Percentiles rank a stretch among this genome's conserved stretches.
These are phyloP conservation scores for Mycena indigotica DNA, from an alignment of 768 basidiomycete genomes.

Conservation along the genomic window DNA sequence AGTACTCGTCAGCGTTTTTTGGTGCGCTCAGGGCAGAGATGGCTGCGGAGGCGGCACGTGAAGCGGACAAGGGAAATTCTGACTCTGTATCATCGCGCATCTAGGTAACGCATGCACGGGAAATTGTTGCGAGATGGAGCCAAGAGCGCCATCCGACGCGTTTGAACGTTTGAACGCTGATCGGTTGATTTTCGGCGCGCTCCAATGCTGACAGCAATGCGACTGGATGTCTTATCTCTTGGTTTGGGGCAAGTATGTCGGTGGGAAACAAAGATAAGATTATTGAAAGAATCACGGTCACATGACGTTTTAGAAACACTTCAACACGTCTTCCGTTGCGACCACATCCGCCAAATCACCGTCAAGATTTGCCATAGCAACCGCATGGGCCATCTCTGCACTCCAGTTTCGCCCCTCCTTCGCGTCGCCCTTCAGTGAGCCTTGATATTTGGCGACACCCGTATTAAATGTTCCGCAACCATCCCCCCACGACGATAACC, in stretches of 20 bases:
- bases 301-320: not conserved
- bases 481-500: conserved; percentile 16
- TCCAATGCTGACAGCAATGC: too few relatives aligned
- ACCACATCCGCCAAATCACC: conserved; percentile 18
- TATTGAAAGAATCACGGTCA: not conserved
- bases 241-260: too few relatives aligned
- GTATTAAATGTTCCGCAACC: conserved; percentile 10
- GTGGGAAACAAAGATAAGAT: too few relatives aligned
- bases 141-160: too few relatives aligned
- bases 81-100: too few relatives aligned
- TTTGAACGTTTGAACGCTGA: too few relatives aligned
- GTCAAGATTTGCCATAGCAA: conserved; percentile 15
- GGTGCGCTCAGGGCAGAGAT: conserved; percentile 9
- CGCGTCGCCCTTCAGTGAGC: not conserved
- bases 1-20: conserved; percentile 10
- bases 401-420: conserved; percentile 12
- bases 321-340: conserved; percentile 6
- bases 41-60: not conserved
- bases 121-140: too few relatives aligned
- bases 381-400: conserved; percentile 10
- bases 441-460: not conserved
- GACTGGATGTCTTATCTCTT: too few relatives aligned
- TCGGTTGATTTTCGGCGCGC: too few relatives aligned
- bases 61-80: not conserved
- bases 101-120: too few relatives aligned